Evolutionary conservation across 192 early-diverging fungal species (phyloP), one percentile per base, ranked within the genome.

Genomic region (Phycomyces nitens): DNA sequence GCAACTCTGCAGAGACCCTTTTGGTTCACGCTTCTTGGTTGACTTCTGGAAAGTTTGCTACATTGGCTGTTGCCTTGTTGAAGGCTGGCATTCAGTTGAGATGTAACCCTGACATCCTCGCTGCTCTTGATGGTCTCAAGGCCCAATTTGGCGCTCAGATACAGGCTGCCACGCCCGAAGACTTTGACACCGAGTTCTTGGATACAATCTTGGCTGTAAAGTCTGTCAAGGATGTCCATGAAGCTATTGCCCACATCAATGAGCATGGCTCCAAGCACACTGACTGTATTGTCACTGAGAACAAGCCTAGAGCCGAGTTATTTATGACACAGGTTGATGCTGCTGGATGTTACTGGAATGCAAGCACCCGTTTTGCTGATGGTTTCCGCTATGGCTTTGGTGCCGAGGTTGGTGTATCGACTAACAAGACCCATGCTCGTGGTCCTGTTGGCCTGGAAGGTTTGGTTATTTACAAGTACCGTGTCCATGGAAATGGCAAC

Each of bases 361-460:
- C 94, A 5, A 88, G 85, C 62, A 96, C 94, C 20, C 80, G 97
- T 18, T 97, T 99, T 79, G 93, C 97, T 38, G 97, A 99, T 72
- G 97, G 97, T 7, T 99, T 99, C 86, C 84, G 95, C 57, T 97
- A 96, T 77, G 97, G 97, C 16, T 99, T 99, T 80, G 97, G 97
- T 27, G 90, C 97, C 0, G 97, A 99, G 76, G 94, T 99, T 62
- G 97, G 97, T 24, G 93, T 92, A 26, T 93, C 90, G 67, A 99
- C 97, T 57, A 99, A 99, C 82, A 99, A 99, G 77, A 98, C 95
- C 0, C 97, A 99, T 71, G 97, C 97, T 10, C 86, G 97, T 56
- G 97, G 97, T 3, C 97, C 97, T 0, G 97, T 97, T 4, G 97
- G 97, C 0, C 77, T 99, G 52, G 95, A 98, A 78, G 95, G 97